These are phyloP conservation scores for Emergomyces orientalis DNA, from an alignment of 2,329 filamentous ascomycete species.

Conservation along the genomic window DNA sequence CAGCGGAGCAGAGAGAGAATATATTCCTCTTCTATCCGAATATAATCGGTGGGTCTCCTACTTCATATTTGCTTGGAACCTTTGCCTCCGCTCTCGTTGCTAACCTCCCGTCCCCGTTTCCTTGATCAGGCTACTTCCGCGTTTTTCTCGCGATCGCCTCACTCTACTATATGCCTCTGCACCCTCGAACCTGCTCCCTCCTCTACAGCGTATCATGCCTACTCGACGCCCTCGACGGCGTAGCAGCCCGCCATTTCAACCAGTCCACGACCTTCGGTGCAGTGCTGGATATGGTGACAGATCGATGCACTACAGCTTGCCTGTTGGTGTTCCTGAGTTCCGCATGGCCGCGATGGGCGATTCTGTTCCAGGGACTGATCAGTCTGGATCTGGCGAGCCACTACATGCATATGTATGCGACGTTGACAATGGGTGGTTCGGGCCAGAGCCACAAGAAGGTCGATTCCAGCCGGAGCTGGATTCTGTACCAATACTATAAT, in stretches of 20 bases:
- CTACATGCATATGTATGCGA: constrained; percentile 99
- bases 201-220: constrained; percentile 86
- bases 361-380: constrained; percentile 89
- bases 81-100: not conserved
- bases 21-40: constrained; percentile 77
- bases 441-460: constrained; percentile 86
- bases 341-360: constrained; percentile 87
- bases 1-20: constrained; percentile 47
- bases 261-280: constrained; percentile 94
- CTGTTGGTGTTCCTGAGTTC: constrained; percentile 89
- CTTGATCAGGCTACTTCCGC: constrained; percentile 65
- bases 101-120: not conserved
- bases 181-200: constrained; percentile 87
- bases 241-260: constrained; percentile 76
- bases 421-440: constrained; percentile 73
- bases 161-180: constrained; percentile 97
- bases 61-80: not conserved
- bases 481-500: constrained; percentile 92
- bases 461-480: constrained; percentile 74
- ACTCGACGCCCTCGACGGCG: constrained; percentile 88
- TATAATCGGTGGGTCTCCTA: constrained; percentile 57
- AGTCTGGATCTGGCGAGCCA: constrained; percentile 89
- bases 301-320: constrained; percentile 93
- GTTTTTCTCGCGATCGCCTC: constrained; percentile 79
- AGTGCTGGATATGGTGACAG: constrained; percentile 97